These are phyloP conservation scores for Moesziomyces parantarcticus DNA, from an alignment of 1,284 basidiomycete genomes.

Conservation along the genomic window DNA sequence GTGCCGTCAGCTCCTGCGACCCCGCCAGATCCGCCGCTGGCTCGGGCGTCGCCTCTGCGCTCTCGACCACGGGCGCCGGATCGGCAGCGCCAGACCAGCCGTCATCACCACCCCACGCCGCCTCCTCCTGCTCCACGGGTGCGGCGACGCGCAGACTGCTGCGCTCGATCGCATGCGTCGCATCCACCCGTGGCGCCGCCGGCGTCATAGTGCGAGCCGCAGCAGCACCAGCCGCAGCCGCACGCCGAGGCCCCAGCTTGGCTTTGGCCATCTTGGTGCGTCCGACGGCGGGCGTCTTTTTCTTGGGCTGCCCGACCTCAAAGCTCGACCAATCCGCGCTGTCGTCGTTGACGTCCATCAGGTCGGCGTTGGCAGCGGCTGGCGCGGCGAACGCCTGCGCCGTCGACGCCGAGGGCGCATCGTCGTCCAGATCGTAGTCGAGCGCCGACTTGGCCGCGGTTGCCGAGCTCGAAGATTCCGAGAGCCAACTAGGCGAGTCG, in stretches of 20 bases:
- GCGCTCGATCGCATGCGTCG: slow-evolving; percentile 31
- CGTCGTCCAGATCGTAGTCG: slow-evolving; percentile 40
- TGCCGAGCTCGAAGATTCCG: slow-evolving; percentile 8
- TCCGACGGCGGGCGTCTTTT: slow-evolving; percentile 25
- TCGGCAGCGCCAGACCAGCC: too few species aligned
- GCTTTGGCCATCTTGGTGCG: slow-evolving; percentile 37
- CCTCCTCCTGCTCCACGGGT: slow-evolving; percentile 16
- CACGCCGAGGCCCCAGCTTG: slow-evolving; percentile 31
- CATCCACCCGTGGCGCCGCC: slow-evolving; percentile 18
- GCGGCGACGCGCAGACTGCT: slow-evolving; percentile 41
- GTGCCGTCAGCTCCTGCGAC: slow-evolving; percentile 40
- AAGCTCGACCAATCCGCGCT: slow-evolving; percentile 58
- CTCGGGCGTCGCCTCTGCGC: slow-evolving; percentile 1
- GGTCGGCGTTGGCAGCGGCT: slow-evolving; percentile 17
- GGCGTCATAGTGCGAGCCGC: slow-evolving; percentile 8
- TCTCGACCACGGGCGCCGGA: not conserved
- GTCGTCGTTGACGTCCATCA: slow-evolving; percentile 62
- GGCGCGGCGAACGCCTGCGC: slow-evolving; percentile 25
- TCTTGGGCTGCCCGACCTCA: slow-evolving; percentile 46
- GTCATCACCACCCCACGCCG: slow-evolving; percentile 39
- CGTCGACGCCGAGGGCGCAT: slow-evolving; percentile 26
- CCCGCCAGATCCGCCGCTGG: slow-evolving; percentile 13
- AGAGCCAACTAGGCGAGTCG: slow-evolving; percentile 8
- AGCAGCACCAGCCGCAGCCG: slow-evolving; percentile 16
- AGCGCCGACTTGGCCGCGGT: slow-evolving; percentile 22